phyloP scores from a whole-genome alignment of 2,329 filamentous ascomycete genomes.

The Sphaerulina musiva region DNA sequence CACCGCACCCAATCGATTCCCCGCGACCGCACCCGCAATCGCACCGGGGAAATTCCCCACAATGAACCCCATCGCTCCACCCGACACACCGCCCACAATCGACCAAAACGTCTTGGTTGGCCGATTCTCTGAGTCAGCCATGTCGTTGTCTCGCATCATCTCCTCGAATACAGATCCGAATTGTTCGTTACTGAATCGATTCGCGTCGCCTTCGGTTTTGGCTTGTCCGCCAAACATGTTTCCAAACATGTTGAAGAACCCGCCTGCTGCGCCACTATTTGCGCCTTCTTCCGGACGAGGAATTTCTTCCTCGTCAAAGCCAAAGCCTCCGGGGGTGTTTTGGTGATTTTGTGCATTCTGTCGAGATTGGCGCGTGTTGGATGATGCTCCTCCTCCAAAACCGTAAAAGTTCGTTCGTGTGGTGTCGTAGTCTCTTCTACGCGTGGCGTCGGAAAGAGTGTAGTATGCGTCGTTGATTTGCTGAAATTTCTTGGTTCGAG shows the following conservation, averaged over 20 bases:
- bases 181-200: conserved; percentile 61
- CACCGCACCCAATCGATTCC: conserved; percentile 83
- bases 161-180: conserved; percentile 64
- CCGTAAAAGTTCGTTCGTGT: conserved; percentile 55
- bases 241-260: conserved; percentile 68
- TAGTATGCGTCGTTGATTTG: conserved; percentile 91
- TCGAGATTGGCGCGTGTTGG: conserved; percentile 1
- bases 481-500: conserved; percentile 82
- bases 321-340: conserved; percentile 33
- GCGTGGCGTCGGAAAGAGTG: conserved; percentile 70
- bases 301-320: conserved; percentile 42
- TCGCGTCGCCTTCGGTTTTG: conserved; percentile 40
- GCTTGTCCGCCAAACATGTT: conserved; percentile 44
- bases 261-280: background rate
- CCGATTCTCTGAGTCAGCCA: conserved; percentile 62
- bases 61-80: conserved; percentile 89
- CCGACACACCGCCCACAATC: conserved; percentile 75
- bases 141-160: conserved; percentile 50
- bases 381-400: conserved; percentile 26
- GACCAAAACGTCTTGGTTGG: conserved; percentile 77
- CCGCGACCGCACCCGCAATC: conserved; percentile 83
- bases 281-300: conserved; percentile 41
- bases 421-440: conserved; percentile 78
- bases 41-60: conserved; percentile 85
- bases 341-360: conserved; percentile 35